A percentile compares a stretch with the other conserved stretches of the same genome.
Evolutionary conservation across 1,284 basidiomycete genomes (phyloP).

Genomic region (Anthracocystis setariae): DNA sequence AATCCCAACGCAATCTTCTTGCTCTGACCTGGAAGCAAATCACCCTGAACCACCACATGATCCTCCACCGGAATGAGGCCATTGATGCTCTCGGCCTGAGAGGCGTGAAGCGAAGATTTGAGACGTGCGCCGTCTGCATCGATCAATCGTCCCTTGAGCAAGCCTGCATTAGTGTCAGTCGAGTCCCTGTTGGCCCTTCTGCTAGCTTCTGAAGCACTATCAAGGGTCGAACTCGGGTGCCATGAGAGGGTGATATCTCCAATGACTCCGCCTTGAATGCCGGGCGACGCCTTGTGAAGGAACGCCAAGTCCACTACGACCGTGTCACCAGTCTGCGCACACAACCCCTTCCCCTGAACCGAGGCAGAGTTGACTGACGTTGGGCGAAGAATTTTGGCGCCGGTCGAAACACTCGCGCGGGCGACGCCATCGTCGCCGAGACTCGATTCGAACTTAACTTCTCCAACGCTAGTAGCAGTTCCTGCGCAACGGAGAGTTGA

Average conservation of each 20-base stretch:
- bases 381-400: slow-evolving; percentile 16
- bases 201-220: neutral
- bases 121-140: slow-evolving; percentile 23
- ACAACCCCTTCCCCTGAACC: neutral
- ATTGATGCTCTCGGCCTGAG: slow-evolving; percentile 14
- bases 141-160: slow-evolving; percentile 12
- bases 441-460: slow-evolving; percentile 15
- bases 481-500: slow-evolving; percentile 24
- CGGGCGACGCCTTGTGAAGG: slow-evolving; percentile 4
- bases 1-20: slow-evolving; percentile 10
- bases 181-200: slow-evolving; percentile 14
- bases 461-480: neutral
- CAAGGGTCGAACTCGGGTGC: neutral
- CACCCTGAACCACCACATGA: slow-evolving; percentile 1
- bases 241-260: slow-evolving; percentile 16
- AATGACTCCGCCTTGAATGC: neutral
- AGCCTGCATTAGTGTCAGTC: slow-evolving; percentile 3
- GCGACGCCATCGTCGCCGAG: slow-evolving; percentile 23
- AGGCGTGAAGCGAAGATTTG: slow-evolving; percentile 7
- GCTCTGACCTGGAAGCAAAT: slow-evolving; percentile 11
- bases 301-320: slow-evolving; percentile 23
- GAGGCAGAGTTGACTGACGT: slow-evolving; percentile 3
- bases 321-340: slow-evolving; percentile 18
- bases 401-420: slow-evolving; percentile 11
- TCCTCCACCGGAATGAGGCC: slow-evolving; percentile 18